Base-by-base conservation (phyloP, 1,284 basidiomycete genomes). In the Leucoagaricus sp. region DNA sequence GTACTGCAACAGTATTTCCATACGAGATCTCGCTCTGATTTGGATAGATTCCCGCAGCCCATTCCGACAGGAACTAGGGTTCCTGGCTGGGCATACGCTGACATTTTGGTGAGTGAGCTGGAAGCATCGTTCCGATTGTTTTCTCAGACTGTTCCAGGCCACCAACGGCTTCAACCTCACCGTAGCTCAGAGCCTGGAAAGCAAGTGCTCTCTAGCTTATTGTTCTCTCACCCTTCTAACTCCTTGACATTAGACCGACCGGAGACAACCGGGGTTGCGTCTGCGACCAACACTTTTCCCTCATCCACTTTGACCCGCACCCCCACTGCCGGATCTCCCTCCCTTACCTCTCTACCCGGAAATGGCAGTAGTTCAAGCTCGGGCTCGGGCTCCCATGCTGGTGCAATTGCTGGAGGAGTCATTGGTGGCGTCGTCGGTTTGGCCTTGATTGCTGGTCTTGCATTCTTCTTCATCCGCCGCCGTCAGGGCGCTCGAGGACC, bases 321-420 rank as follows among this genome's bases (percentile, higher is more conserved):
- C 4, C 52, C 63, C 28, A 40, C 33, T 38, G n/a, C 55, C n/a
- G 2, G 46, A 10, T 40, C 28, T 28, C 19, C 47, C 34, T 33
- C 31, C 19, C 29, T 15, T 28, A 42, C 53, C 12, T 21, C 34
- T 21, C 10, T 45, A 17, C 10, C 49, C n/a, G n/a, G n/a, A 12
- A 33, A 31, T 29, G 4, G 28, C 19, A 45, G n/a, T 29, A 1
- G 54, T 19, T 49, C 47, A 6, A n/a, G 38, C 12, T 49, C 53
- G 9, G 25, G 36, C 13, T 57, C 55, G 3, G 36, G 53, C 29
- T 45, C 54, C n/a, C 25, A 57, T 50, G 70, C 71, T 49, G 75
- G 75, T 12, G 72, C 76, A 1, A 77, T 78, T 48, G 76, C 73
- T n/a, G 77, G 77, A 47, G 76, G 76, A 33, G 74, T 77, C 7